Percentiles rank a stretch among this genome's conserved stretches.
These are phyloP conservation scores for Sugiyamaella novakii DNA, from an alignment of 1,139 yeast genomes.

Conservation along the genomic window DNA sequence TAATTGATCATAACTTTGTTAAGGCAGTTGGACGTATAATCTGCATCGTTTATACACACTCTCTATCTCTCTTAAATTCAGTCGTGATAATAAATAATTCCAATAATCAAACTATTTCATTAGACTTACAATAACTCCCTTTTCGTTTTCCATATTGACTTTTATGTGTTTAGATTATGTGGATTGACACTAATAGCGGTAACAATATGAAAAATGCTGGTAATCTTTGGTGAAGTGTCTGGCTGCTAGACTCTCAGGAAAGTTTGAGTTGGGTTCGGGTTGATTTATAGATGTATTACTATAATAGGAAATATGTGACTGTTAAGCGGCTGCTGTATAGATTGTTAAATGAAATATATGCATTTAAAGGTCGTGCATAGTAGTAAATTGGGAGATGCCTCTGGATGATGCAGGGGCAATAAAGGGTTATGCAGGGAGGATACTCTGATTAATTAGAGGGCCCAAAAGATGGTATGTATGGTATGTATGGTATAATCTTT, in stretches of 20 bases:
- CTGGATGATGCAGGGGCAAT: too few relatives aligned
- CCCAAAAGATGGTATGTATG: too few relatives aligned
- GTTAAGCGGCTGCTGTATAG: background rate
- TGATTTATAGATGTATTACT: background rate
- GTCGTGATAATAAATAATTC: too few relatives aligned
- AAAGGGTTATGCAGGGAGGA: constrained; percentile 6
- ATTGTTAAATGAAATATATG: background rate
- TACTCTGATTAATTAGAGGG: too few relatives aligned
- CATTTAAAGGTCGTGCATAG: background rate
- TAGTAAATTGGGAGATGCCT: background rate
- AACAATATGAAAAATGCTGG: constrained; percentile 13
- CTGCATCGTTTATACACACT: too few relatives aligned
- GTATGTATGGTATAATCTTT: too few relatives aligned
- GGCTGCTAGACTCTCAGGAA: background rate
- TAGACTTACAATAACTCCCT: constrained; percentile 97
- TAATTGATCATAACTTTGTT: too few relatives aligned
- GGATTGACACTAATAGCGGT: constrained; percentile 15
- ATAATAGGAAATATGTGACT: constrained; percentile 18
- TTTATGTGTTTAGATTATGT: constrained; percentile 14
- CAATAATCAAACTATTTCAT: too few relatives aligned
- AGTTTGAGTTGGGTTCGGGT: constrained; percentile 16
- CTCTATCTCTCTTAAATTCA: too few relatives aligned
- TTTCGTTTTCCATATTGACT: constrained; percentile 97
- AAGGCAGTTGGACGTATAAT: too few relatives aligned
- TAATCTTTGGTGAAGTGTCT: constrained; percentile 9